These are phyloP conservation scores for Pythium phragmitis DNA, from an alignment of 352 stramenopile genomes.

Conservation along the genomic window DNA sequence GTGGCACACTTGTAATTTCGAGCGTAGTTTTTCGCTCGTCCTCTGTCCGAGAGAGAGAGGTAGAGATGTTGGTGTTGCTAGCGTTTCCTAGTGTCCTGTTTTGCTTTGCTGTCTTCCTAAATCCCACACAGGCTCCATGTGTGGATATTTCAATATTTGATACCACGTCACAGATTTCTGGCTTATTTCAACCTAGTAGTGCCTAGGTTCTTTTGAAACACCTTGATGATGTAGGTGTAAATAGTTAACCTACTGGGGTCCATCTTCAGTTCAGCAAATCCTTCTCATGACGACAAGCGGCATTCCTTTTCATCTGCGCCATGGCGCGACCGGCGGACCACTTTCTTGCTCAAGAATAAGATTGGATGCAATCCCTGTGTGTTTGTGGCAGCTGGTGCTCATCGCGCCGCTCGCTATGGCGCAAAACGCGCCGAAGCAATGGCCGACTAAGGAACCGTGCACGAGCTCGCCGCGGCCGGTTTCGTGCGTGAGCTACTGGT, in stretches of 20 bases:
- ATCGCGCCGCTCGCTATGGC: constrained; percentile 1
- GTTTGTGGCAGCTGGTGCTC: background rate
- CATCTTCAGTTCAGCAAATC: background rate
- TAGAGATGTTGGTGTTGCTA: background rate
- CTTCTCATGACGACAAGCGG: background rate
- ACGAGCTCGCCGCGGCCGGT: constrained; percentile 16
- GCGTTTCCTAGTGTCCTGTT: background rate
- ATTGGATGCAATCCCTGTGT: background rate
- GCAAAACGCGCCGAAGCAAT: constrained; percentile 5
- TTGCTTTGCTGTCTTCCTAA: background rate
- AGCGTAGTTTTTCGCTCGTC: background rate
- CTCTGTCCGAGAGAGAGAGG: background rate
- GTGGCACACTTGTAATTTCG: constrained; percentile 1
- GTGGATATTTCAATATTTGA: background rate
- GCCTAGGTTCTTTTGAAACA: background rate
- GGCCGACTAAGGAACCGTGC: constrained; percentile 13
- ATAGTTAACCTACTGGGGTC: constrained; percentile 1
- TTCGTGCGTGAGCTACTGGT: constrained; percentile 54
- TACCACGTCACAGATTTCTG: constrained; percentile 1
- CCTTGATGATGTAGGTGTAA: background rate
- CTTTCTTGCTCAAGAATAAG: background rate
- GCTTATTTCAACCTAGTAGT: too few relatives aligned
- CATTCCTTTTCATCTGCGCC: background rate
- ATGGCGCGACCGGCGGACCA: background rate
- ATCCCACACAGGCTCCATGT: background rate